Evolutionary conservation across 2,329 filamentous ascomycete species (phyloP).

Genomic region (Aureobasidium subglaciale): DNA sequence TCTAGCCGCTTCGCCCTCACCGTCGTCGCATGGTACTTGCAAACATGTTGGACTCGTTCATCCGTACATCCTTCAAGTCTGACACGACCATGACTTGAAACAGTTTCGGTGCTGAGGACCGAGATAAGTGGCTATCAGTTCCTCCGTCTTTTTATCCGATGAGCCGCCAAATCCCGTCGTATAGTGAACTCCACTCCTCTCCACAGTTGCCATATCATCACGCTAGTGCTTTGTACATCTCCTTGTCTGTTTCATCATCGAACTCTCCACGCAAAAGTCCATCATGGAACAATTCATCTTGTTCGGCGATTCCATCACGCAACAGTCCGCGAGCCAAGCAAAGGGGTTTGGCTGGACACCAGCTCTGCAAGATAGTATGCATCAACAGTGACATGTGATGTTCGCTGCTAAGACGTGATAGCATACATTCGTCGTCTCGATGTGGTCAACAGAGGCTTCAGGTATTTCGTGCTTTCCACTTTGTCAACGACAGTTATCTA

Average conservation of each 20-base stretch:
- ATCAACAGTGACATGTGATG: background rate
- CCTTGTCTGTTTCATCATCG: background rate
- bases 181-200: slow-evolving; percentile 2
- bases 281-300: slow-evolving; percentile 57
- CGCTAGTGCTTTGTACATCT: background rate
- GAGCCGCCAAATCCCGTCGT: slow-evolving; percentile 1
- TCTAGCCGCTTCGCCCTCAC: background rate
- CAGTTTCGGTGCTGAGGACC: background rate
- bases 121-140: slow-evolving; percentile 1
- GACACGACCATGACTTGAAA: background rate
- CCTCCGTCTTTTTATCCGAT: slow-evolving; percentile 9
- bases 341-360: slow-evolving; percentile 69
- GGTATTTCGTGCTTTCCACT: slow-evolving; percentile 30
- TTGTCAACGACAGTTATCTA: background rate
- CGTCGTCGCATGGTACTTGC: too few relatives aligned
- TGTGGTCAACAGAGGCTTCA: slow-evolving; percentile 80
- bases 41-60: background rate
- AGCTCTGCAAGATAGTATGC: slow-evolving; percentile 61
- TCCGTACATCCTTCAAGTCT: background rate
- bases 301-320: slow-evolving; percentile 84
- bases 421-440: slow-evolving; percentile 72
- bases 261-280: background rate
- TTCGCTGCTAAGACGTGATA: slow-evolving; percentile 30
- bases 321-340: slow-evolving; percentile 55
- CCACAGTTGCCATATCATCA: slow-evolving; percentile 4